Percentiles rank a stretch among this genome's conserved stretches.
phyloP scores from a whole-genome alignment of 2,329 filamentous ascomycete species.

The Pseudocercospora musae region DNA sequence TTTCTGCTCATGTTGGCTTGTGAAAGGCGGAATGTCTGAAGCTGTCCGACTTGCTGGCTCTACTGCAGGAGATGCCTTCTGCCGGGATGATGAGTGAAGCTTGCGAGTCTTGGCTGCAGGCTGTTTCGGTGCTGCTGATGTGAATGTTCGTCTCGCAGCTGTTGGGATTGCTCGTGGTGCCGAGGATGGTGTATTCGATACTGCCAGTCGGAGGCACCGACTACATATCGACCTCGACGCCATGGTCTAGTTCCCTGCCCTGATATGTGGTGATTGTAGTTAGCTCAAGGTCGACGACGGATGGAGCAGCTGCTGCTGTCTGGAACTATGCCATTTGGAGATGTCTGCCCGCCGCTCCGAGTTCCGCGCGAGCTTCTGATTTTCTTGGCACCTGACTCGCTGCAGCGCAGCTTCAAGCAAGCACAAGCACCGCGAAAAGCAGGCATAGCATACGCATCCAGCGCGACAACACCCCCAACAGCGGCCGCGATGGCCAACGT shows the following conservation, averaged over 20 bases:
- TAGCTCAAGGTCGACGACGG: neutral
- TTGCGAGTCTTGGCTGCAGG: conserved; percentile 19
- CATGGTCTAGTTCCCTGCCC: conserved; percentile 14
- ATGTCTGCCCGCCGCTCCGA: conserved; percentile 6
- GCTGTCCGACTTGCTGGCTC: conserved; percentile 10
- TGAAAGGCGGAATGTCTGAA: conserved; percentile 4
- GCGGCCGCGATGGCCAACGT: conserved; percentile 82
- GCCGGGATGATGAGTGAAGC: conserved; percentile 23
- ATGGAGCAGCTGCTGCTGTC: neutral
- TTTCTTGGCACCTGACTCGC: neutral
- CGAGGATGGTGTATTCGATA: conserved; percentile 3
- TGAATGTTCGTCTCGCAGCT: conserved; percentile 20
- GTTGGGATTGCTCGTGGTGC: conserved; percentile 7
- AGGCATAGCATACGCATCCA: neutral
- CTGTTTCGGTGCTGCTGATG: conserved; percentile 20
- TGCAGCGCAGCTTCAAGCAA: neutral
- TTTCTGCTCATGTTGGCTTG: conserved; percentile 25
- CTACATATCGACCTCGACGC: conserved; percentile 28
- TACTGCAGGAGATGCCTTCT: conserved; percentile 20
- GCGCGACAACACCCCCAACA: conserved; percentile 13
- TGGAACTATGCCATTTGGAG: conserved; percentile 18
- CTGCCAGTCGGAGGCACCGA: conserved; percentile 24
- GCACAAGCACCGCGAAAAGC: neutral
- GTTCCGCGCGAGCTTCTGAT: neutral
- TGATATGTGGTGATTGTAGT: neutral